A percentile compares a stretch with the other conserved stretches of the same genome.
Evolutionary conservation across 768 basidiomycete genomes (phyloP).

Genomic region (Termitomyces sp.): DNA sequence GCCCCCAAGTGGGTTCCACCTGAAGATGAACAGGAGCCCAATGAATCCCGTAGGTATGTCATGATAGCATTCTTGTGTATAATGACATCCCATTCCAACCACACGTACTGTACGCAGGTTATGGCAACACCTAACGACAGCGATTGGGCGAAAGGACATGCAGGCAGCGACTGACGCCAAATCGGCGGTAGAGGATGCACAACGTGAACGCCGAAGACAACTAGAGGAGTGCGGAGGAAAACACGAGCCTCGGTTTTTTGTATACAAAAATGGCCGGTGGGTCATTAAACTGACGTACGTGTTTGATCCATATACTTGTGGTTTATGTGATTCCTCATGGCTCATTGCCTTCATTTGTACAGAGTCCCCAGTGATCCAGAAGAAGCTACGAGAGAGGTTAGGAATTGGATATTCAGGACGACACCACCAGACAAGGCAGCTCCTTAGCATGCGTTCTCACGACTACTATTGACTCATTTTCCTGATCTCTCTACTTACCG

Average conservation of each 20-base stretch:
- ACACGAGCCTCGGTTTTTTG: slow-evolving; percentile 81
- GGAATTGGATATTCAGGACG: slow-evolving; percentile 72
- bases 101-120: slow-evolving; percentile 37
- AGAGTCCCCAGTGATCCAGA: slow-evolving; percentile 71
- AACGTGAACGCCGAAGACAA: slow-evolving; percentile 72
- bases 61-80: not conserved
- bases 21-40: slow-evolving; percentile 81
- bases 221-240: slow-evolving; percentile 69
- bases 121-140: slow-evolving; percentile 81
- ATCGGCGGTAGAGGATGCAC: slow-evolving; percentile 84
- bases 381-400: slow-evolving; percentile 59
- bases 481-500: not conserved
- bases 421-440: not conserved
- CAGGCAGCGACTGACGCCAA: slow-evolving; percentile 91
- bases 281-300: slow-evolving; percentile 72
- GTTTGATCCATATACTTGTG: not conserved
- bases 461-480: not conserved
- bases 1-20: slow-evolving; percentile 82
- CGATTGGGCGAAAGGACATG: slow-evolving; percentile 88
- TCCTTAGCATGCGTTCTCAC: not conserved
- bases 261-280: slow-evolving; percentile 72
- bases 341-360: not conserved
- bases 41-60: slow-evolving; percentile 77
- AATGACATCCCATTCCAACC: not conserved
- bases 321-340: not conserved